Base-by-base conservation (phyloP, 495 filamentous ascomycete species). In the Recurvomyces mirabilis region DNA sequence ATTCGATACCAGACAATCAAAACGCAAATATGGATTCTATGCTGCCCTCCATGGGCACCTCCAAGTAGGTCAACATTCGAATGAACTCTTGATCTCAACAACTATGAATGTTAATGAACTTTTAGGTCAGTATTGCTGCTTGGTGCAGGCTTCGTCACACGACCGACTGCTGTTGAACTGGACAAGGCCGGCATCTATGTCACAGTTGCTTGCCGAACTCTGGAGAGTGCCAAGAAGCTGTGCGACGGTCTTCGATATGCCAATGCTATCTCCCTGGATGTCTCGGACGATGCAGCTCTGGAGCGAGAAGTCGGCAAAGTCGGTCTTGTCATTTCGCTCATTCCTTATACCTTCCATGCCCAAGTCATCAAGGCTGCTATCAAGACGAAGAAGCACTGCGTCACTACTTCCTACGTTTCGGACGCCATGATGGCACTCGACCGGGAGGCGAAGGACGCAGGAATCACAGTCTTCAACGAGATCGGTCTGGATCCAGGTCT, bases 381-480 rank as follows among this genome's bases (percentile, higher is more conserved):
- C 62, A 75, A 80, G 47, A 72, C 79, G 46, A 95, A 94, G 81
- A 93, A 82, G 67, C 68, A 96, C 70, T 88, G 96, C 40, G 91
- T 96, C 39, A 95, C 91, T 30, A 96, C 91, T n/a, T 83, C 77
- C 45, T 95, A 96, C 56, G 81, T 93, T 36, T 91, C 84, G 1
- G 87, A 87, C 0, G 86, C 85, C 21, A 95, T 98, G 88, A 56
- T 78, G 63, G 91, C 85, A 68, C 71, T 98, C 22, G 86, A 95
- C 46, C 68, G 74, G 43, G 72, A 79, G 50, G 77, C 73, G 60
- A 94, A 94, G 72, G 80, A 81, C 34, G 93, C 93, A 7, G 89
- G 87, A 37, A 96, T 98, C 55, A 93, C 87, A 0, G 87, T 98
- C 46, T 83, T 98, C 82, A 95, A 98, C 60, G 91, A 98, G 75